Percentiles rank a stretch among this genome's conserved stretches.
These are phyloP conservation scores for Westerdykella aurantiaca DNA, from an alignment of 2,329 filamentous ascomycete genomes.

Conservation along the genomic window DNA sequence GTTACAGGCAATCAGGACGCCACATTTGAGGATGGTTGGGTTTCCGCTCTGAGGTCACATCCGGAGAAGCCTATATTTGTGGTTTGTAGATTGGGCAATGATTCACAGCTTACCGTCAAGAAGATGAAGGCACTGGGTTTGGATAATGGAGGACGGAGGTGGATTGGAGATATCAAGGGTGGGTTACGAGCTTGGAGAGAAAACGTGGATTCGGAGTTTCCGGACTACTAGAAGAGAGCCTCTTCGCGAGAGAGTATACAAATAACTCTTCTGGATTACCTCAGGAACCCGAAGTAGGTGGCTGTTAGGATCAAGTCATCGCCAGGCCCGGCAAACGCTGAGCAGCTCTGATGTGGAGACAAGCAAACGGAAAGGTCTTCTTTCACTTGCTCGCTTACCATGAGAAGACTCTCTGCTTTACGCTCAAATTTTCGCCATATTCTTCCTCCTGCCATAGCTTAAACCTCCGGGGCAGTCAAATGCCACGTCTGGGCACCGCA, in stretches of 20 bases:
- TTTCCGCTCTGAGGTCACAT: conserved; percentile 18
- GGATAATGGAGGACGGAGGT: conserved; percentile 48
- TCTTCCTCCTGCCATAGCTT: background rate
- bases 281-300: too few relatives aligned
- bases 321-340: too few relatives aligned
- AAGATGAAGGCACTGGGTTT: conserved; percentile 60
- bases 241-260: too few relatives aligned
- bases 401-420: too few relatives aligned
- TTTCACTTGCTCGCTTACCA: too few relatives aligned
- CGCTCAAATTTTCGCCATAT: too few relatives aligned
- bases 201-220: conserved; percentile 56
- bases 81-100: conserved; percentile 70
- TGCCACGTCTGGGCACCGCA: too few relatives aligned
- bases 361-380: too few relatives aligned
- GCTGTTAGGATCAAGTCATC: too few relatives aligned
- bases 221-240: conserved; percentile 46
- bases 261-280: too few relatives aligned
- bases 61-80: conserved; percentile 57
- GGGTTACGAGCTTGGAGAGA: conserved; percentile 69
- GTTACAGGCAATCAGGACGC: conserved; percentile 3
- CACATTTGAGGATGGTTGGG: conserved; percentile 19
- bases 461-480: too few relatives aligned
- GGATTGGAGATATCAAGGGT: conserved; percentile 65
- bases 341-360: too few relatives aligned
- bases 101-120: conserved; percentile 65